Percentiles rank a stretch among this genome's conserved stretches.
Evolutionary conservation across 768 basidiomycete species (phyloP).

Genomic region (Panaeolus papilionaceus): DNA sequence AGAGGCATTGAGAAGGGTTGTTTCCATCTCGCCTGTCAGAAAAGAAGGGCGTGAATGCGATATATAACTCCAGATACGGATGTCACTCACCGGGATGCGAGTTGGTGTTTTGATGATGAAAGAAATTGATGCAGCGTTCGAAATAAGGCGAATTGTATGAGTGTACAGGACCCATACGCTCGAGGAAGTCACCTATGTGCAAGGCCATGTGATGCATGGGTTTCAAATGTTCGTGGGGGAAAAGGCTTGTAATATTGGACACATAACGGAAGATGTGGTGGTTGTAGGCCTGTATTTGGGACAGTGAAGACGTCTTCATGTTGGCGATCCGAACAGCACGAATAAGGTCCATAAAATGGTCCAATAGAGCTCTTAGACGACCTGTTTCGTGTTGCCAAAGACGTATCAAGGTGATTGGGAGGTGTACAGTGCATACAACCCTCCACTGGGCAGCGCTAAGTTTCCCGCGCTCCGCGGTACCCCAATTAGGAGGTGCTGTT

Average conservation of each 20-base stretch:
- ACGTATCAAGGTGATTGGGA: slow-evolving; percentile 34
- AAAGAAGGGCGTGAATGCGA: no score
- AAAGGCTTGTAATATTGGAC: slow-evolving; percentile 16
- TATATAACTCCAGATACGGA: no score
- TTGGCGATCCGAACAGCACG: slow-evolving; percentile 23
- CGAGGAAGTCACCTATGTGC: slow-evolving; percentile 33
- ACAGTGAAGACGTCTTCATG: slow-evolving; percentile 15
- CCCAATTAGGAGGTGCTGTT: slow-evolving; percentile 37
- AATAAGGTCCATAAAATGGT: slow-evolving; percentile 25
- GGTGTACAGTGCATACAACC: slow-evolving; percentile 30
- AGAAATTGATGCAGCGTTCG: not conserved
- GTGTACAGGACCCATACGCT: slow-evolving; percentile 37
- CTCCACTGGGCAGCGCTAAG: slow-evolving; percentile 42
- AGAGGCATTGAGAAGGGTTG: not conserved
- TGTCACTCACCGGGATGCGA: not conserved
- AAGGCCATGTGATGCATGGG: slow-evolving; percentile 33
- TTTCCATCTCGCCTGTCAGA: not conserved
- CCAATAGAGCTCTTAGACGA: not conserved
- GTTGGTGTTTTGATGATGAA: not conserved
- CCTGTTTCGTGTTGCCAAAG: slow-evolving; percentile 31
- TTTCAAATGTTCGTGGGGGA: slow-evolving; percentile 20
- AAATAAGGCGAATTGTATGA: slow-evolving; percentile 20
- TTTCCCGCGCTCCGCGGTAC: slow-evolving; percentile 35
- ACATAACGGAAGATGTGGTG: not conserved
- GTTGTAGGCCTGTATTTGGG: slow-evolving; percentile 18